Conservation (phyloP, 805 yeast genomes). For the Candida anglica region DNA sequence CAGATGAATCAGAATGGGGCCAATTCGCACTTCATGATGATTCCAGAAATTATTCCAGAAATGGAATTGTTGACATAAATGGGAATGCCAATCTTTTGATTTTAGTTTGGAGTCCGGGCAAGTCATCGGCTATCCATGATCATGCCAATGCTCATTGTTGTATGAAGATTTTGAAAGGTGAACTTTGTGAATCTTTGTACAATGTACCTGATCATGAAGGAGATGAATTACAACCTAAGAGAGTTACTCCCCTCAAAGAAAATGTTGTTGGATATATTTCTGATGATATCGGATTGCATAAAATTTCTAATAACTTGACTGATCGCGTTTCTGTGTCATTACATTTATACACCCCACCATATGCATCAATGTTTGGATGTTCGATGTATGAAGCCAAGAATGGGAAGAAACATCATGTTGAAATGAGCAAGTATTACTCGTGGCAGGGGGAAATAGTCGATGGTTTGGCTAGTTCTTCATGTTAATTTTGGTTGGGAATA, state of each 20-base stretch:
- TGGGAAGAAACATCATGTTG: constrained; percentile 51
- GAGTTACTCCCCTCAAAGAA: constrained; percentile 23
- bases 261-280: constrained; percentile 61
- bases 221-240: constrained; percentile 19
- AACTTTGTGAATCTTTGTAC: constrained; percentile 53
- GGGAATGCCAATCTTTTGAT: constrained; percentile 64
- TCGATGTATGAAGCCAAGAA: constrained; percentile 44
- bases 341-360: constrained; percentile 76
- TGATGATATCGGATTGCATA: constrained; percentile 64
- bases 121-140: constrained; percentile 64
- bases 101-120: constrained; percentile 68
- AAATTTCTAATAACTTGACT: constrained; percentile 47
- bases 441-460: constrained; percentile 50
- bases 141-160: constrained; percentile 77
- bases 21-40: constrained; percentile 53
- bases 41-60: constrained; percentile 51
- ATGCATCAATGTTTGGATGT: constrained; percentile 60
- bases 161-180: constrained; percentile 64
- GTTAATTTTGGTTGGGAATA: constrained; percentile 12
- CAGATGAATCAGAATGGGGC: constrained; percentile 53
- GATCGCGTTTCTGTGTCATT: constrained; percentile 52
- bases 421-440: constrained; percentile 57
- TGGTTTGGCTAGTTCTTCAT: constrained; percentile 17
- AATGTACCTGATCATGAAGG: constrained; percentile 41
- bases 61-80: constrained; percentile 73